Evolutionary conservation across 2,329 filamentous ascomycete genomes (phyloP), one percentile per base, ranked within the genome.

Genomic region (Bipolaris cookei): DNA sequence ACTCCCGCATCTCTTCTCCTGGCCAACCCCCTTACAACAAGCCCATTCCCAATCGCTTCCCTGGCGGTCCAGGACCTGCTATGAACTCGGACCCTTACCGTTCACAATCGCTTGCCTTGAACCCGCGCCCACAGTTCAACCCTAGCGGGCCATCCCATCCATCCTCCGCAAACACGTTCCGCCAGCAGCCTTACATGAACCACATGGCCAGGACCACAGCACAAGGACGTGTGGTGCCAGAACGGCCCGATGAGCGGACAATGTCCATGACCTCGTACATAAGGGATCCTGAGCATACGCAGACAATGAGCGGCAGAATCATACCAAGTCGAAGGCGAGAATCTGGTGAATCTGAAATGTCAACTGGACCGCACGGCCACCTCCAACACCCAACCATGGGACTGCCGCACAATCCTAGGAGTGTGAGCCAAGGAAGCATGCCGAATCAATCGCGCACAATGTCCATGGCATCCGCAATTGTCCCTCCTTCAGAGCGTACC

Each of bases 211-310:
- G 89, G 60, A 96, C 92, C 46, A 99, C 95, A 2, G 91, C 93
- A 7, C 93, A 97, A 75, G 95, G 95, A 30, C 86, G 95, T 59
- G 83, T 95, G 34, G 92, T 99, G 7, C 95, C 95, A 1, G 93
- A 97, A 73, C 88, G 94, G 51, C 90, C 93, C 60, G 91, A 96
- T 69, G 94, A 98, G 76, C 87, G 95, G 56, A 88, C 95, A 62
- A 98, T 98, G 95, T 97, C 94, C 43, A 89, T 99, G 89, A 95
- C 90, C 4, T 91, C 90, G 8, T 90, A 92, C 66, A 84, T 88
- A 3, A 83, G 89, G 51, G 91, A 96, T 66, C 84, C 86, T 59
- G 90, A 92, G 42, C 90, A 95, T 75, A 78, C 81, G 11, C 94
- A 97, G 77, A 97, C 93, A 5, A 96, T 94, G 86, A 96, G 91